Evolutionary conservation across 2,329 filamentous ascomycete species (phyloP), one percentile per base, ranked within the genome.

Genomic region (Xylaria sp.): DNA sequence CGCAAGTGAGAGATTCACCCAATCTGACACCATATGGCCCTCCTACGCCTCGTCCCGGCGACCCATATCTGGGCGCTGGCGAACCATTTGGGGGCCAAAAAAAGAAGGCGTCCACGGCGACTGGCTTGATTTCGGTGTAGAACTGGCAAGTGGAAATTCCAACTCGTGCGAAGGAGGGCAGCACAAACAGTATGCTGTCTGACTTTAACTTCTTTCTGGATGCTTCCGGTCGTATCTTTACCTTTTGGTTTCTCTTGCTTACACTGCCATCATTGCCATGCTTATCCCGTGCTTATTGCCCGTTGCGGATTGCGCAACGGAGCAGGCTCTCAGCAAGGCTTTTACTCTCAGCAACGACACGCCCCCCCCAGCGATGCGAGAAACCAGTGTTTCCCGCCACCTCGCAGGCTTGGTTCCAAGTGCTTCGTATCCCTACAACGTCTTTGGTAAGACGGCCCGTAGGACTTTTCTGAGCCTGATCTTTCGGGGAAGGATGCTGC

Each of bases 121-220:
- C 46, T 50, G 39, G 39, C 34, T 41, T 39, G 24, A 54, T 63
- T 66, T 68, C 65, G 65, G 65, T 68, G 65, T 60, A 52, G 55
- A 57, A 37, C 57, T 61, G 49, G 55, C 58, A 45, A n/a, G 38
- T 56, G 56, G 50, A 57, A 57, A 46, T 56, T 48, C 53, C 54
- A 56, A 47, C 39, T 48, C 48, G 52, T 29, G 18, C 17, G 18
- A 64, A 50, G 64, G 64, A 62, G 60, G 62, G 65, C 57, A 65
- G 54, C 63, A 66, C 61, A 65, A 59, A 61, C 60, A 65, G 57
- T 59, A 54, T 57, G 54, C 55, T 49, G 57, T 58, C 57, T 53
- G 49, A 44, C 57, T 55, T 13, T 34, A 4, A 13, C 11, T 7
- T 7, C 52, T 59, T n/a, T 39, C 49, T 57, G 51, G 58, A 61